phyloP scores from a whole-genome alignment of 2,329 filamentous ascomycete species.

The Magnaporthiopsis poae region DNA sequence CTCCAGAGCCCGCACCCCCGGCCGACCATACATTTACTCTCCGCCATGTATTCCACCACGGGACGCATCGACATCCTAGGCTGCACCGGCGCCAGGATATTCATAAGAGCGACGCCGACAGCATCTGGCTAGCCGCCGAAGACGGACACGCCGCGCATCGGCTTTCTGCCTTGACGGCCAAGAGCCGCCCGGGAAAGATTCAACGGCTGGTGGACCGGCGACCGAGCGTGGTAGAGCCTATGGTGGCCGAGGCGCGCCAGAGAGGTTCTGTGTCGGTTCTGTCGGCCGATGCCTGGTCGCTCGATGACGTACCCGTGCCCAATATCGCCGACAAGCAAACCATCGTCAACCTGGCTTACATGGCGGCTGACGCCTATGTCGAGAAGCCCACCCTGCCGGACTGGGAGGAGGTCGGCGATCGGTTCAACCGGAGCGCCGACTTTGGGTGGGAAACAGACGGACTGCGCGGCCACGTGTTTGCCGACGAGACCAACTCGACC shows the following conservation, averaged over 20 bases:
- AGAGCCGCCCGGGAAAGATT: slow-evolving; percentile 59
- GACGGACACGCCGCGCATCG: slow-evolving; percentile 44
- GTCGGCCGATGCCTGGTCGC: slow-evolving; percentile 67
- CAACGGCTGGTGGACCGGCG: slow-evolving; percentile 73
- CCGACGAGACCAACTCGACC: slow-evolving; percentile 74
- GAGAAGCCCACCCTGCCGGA: slow-evolving; percentile 59
- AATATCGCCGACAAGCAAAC: slow-evolving; percentile 79
- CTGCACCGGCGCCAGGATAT: slow-evolving; percentile 73
- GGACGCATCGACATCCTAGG: slow-evolving; percentile 65
- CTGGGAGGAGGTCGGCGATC: slow-evolving; percentile 71
- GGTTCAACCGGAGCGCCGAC: slow-evolving; percentile 75
- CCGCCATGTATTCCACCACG: slow-evolving; percentile 87
- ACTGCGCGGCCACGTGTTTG: slow-evolving; percentile 83
- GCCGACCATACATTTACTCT: slow-evolving; percentile 56
- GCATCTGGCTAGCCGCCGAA: slow-evolving; percentile 52
- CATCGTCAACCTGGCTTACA: slow-evolving; percentile 72
- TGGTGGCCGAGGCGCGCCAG: slow-evolving; percentile 63
- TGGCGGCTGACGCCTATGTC: slow-evolving; percentile 85
- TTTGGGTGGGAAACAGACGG: slow-evolving; percentile 92
- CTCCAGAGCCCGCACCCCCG: slow-evolving; percentile 36
- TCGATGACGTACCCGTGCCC: slow-evolving; percentile 68
- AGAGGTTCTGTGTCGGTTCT: slow-evolving; percentile 59
- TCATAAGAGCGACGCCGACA: slow-evolving; percentile 40
- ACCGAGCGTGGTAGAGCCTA: slow-evolving; percentile 64
- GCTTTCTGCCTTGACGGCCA: slow-evolving; percentile 46